These are phyloP conservation scores for Rhodotorula taiwanensis DNA, from an alignment of 768 basidiomycete species.

Conservation along the genomic window DNA sequence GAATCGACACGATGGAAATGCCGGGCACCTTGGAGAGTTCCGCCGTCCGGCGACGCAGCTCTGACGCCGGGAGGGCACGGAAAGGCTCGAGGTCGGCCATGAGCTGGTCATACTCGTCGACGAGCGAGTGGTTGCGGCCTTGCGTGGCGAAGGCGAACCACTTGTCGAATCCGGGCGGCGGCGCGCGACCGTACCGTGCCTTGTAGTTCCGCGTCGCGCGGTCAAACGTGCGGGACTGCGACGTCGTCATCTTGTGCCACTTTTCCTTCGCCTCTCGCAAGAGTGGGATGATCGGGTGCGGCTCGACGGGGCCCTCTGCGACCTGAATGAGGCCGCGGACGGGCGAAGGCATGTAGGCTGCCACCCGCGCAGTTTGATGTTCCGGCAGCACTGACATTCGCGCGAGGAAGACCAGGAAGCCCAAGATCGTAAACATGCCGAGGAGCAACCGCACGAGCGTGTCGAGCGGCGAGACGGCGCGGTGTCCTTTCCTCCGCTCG, in stretches of 20 bases:
- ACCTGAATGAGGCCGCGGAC: constrained; percentile 21
- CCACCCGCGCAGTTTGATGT: constrained; percentile 13
- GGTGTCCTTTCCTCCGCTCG: not conserved
- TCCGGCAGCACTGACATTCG: constrained; percentile 16
- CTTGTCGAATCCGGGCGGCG: constrained; percentile 41
- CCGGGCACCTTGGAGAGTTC: constrained; percentile 40
- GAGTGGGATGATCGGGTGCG: constrained; percentile 39
- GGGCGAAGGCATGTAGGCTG: constrained; percentile 30
- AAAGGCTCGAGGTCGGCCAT: constrained; percentile 40
- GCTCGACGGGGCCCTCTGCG: constrained; percentile 2
- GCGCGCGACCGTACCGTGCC: constrained; percentile 32
- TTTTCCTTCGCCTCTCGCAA: constrained; percentile 23
- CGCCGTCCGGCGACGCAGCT: constrained; percentile 35
- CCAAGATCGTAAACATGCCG: constrained; percentile 9
- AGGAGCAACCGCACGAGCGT: constrained; percentile 19
- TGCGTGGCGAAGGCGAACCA: constrained; percentile 42
- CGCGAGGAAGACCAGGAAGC: constrained; percentile 16
- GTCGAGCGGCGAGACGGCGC: constrained; percentile 1
- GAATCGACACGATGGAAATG: constrained; percentile 39
- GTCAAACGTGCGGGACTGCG: constrained; percentile 37
- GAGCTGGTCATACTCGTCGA: constrained; percentile 42
- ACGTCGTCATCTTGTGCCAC: constrained; percentile 33
- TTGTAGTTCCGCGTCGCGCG: constrained; percentile 36
- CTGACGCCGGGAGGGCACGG: constrained; percentile 32
- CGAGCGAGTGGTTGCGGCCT: constrained; percentile 41